Evolutionary conservation across 139 green algal genomes (phyloP).

Genomic region (Chlamydomonas sphaeroides): DNA sequence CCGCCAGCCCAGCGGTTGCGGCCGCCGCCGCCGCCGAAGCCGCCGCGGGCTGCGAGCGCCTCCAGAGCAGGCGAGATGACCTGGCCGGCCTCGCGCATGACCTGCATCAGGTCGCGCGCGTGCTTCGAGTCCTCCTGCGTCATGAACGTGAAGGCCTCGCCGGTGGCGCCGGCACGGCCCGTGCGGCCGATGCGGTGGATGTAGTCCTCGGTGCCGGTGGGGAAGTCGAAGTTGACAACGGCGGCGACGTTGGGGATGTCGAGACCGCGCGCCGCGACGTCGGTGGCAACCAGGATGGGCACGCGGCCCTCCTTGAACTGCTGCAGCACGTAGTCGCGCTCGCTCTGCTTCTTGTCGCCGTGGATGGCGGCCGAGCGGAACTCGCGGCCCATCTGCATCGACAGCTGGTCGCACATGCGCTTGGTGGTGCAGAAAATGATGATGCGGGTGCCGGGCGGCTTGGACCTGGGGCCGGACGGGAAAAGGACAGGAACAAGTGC

Average conservation of each 20-base stretch:
- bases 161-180: constrained; percentile 83
- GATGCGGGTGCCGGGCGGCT: constrained; percentile 69
- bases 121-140: constrained; percentile 74
- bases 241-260: constrained; percentile 86
- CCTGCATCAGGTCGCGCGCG: constrained; percentile 72
- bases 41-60: constrained; percentile 53
- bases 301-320: constrained; percentile 88
- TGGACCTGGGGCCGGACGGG: constrained; percentile 27
- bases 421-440: constrained; percentile 96
- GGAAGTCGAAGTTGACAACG: constrained; percentile 93
- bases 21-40: constrained; percentile 45
- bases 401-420: constrained; percentile 93
- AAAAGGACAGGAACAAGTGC: not conserved
- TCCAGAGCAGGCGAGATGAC: constrained; percentile 66
- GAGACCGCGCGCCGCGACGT: constrained; percentile 96
- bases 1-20: constrained; percentile 54
- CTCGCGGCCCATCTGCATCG: constrained; percentile 60
- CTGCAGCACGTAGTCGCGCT: constrained; percentile 88
- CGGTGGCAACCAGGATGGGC: constrained; percentile 92
- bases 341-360: constrained; percentile 94
- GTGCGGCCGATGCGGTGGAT: constrained; percentile 92
- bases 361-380: constrained; percentile 87
- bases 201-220: constrained; percentile 86
- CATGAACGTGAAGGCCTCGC: constrained; percentile 85
- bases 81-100: constrained; percentile 75